Base-by-base conservation (phyloP, 306 rosid genomes). In the Psophocarpus tetragonolobus region DNA sequence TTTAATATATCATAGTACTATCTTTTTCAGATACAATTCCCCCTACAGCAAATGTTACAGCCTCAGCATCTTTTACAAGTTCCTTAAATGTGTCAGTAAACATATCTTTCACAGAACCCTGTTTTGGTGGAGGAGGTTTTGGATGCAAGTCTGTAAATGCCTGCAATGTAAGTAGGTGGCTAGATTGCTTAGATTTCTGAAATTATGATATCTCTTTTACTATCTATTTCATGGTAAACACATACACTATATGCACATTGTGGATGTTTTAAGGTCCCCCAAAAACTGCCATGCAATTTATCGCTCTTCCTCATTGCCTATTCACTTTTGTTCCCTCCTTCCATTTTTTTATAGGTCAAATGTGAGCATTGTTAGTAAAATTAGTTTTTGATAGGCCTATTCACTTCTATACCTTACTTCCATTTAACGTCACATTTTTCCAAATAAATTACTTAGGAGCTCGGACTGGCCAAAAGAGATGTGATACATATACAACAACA, bases 151-250 rank as follows among this genome's bases (percentile, higher is more conserved):
- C 98, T 39, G 88, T 82, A 39, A 84, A 90, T 76, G 85, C 88
- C 80, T 94, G 98, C 94, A 94, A 92, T 79, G 98, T 94, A 90
- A 90, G 97, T 90, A 76, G 83, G 83, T 88, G 74, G 60, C 75
- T 58, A 71, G 14, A 23, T 47, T 39, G 70, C 62, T 12, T 35
- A 75, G 11, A 56, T 13, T 36, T 71, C 71, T 83, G 26, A 32
- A 24, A 41, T 65, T 76, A 3, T 30, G 69, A 21, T 45, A 14
- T 47, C 12, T 6, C 24, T 35, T 70, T 48, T 71, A 39, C 78
- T 2, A 8, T 20, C 62, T 12, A 21, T 66, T 10, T 5, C 29
- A 71, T 23, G 47, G 13, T 80, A 21, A 63, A 80, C 73, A 80
- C 73, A 17, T 61, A 15, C n/a, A 42, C 48, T 45, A 4, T 4